Evolutionary conservation across 1,284 basidiomycete species (phyloP).

Genomic region (Trametes versicolor): DNA sequence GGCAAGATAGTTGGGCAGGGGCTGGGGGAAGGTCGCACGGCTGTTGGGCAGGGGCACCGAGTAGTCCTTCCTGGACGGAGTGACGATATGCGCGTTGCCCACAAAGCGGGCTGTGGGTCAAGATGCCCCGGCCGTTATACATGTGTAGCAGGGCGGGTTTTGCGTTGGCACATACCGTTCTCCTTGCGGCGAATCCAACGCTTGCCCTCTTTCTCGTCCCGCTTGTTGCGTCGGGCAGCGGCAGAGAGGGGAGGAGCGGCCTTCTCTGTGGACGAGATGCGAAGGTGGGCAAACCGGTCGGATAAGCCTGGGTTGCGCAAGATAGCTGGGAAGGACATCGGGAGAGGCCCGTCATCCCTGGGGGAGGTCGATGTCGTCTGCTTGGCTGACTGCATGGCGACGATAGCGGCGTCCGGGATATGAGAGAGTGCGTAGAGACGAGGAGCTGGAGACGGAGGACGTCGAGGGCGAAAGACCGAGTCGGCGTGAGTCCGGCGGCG

Average conservation of each 20-base stretch:
- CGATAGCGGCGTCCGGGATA: background rate
- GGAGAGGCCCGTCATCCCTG: conserved; percentile 48
- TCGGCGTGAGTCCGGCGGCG: too few species aligned
- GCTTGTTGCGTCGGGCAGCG: conserved; percentile 49
- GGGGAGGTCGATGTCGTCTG: background rate
- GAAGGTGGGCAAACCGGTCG: conserved; percentile 63
- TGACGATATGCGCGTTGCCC: conserved; percentile 74
- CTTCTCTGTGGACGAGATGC: conserved; percentile 32
- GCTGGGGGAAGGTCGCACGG: conserved; percentile 75
- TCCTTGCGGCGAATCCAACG: conserved; percentile 79
- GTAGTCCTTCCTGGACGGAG: conserved; percentile 66
- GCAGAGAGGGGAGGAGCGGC: conserved; percentile 30
- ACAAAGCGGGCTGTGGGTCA: conserved; percentile 64
- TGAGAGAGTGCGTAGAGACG: too few species aligned
- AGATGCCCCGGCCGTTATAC: conserved; percentile 1
- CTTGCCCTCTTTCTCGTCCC: conserved; percentile 76
- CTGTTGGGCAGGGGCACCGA: conserved; percentile 53
- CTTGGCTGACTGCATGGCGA: conserved; percentile 6
- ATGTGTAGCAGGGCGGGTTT: conserved; percentile 2
- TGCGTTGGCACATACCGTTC: conserved; percentile 61
- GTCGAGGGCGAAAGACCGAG: too few species aligned
- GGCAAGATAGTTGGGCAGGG: conserved; percentile 73
- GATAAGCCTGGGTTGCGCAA: conserved; percentile 65
- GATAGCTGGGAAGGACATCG: conserved; percentile 76
- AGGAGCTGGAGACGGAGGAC: too few species aligned